A percentile compares a stretch with the other conserved stretches of the same genome.
phyloP scores from a whole-genome alignment of 257 asterid species.

The Primulina huaijiensis region DNA sequence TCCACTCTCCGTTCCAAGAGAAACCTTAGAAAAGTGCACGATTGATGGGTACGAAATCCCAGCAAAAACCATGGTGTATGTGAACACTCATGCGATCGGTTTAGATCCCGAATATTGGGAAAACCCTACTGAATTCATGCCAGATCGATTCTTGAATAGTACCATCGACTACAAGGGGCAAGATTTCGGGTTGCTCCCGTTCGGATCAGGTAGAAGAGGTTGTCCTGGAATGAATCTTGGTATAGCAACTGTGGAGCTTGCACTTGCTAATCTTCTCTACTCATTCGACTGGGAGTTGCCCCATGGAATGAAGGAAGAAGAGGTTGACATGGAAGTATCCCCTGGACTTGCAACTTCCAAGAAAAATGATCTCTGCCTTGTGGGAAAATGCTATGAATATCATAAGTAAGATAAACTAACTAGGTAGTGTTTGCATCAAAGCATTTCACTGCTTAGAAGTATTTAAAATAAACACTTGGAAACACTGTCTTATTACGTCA shows the following conservation, averaged over 20 bases:
- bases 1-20: background rate
- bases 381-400: background rate
- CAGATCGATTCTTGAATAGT: background rate
- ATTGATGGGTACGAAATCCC: background rate
- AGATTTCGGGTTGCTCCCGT: background rate
- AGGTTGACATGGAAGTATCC: background rate
- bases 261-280: background rate
- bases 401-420: too few relatives aligned
- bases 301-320: background rate
- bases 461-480: too few relatives aligned
- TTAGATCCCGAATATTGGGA: background rate
- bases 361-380: background rate
- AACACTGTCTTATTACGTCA: too few relatives aligned
- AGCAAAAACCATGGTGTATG: background rate
- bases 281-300: background rate
- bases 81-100: background rate
- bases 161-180: background rate
- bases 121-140: background rate
- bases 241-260: background rate
- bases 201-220: background rate
- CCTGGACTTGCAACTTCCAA: background rate
- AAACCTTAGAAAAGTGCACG: background rate
- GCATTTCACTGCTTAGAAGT: too few relatives aligned
- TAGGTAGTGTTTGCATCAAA: too few relatives aligned
- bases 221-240: background rate